These are phyloP conservation scores for Hypsizygus marmoreus DNA, from an alignment of 768 basidiomycete species.

Conservation along the genomic window DNA sequence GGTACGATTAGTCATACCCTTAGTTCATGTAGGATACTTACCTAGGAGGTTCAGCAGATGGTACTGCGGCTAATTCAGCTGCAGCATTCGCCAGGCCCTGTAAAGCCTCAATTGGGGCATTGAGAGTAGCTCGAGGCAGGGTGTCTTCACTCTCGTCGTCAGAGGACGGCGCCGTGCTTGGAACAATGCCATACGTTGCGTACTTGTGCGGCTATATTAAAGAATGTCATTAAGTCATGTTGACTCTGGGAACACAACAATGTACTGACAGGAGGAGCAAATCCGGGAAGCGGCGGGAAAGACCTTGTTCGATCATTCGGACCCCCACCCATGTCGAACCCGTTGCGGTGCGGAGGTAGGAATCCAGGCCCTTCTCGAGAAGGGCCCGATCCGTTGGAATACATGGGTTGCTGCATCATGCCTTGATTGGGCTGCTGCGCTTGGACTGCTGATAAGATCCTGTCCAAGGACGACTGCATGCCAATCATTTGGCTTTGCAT, in stretches of 20 bases:
- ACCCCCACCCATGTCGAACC: conserved; percentile 37
- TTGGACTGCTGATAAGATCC: conserved; percentile 73
- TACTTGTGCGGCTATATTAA: conserved; percentile 77
- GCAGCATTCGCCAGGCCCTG: conserved; percentile 95
- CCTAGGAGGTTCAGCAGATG: conserved; percentile 67
- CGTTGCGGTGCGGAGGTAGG: conserved; percentile 39
- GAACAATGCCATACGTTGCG: conserved; percentile 87
- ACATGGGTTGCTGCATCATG: conserved; percentile 35
- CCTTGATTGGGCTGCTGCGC: conserved; percentile 34
- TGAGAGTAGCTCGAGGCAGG: conserved; percentile 78
- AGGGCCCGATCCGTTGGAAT: conserved; percentile 33
- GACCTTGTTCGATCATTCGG: conserved; percentile 35
- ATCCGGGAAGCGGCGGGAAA: conserved; percentile 90
- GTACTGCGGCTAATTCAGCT: conserved; percentile 85
- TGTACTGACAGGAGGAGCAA: conserved; percentile 78
- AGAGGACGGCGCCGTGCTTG: conserved; percentile 80
- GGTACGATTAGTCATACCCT: conserved; percentile 8
- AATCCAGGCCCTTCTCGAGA: conserved; percentile 34
- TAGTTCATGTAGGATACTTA: conserved; percentile 26
- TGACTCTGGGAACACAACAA: neutral
- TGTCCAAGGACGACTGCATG: conserved; percentile 87
- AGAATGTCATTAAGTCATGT: conserved; percentile 7
- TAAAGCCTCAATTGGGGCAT: conserved; percentile 92
- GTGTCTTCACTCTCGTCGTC: conserved; percentile 93
- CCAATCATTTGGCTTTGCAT: conserved; percentile 96